Conservation (phyloP, 2,329 filamentous ascomycete genomes). For the Monosporascus sp. region DNA sequence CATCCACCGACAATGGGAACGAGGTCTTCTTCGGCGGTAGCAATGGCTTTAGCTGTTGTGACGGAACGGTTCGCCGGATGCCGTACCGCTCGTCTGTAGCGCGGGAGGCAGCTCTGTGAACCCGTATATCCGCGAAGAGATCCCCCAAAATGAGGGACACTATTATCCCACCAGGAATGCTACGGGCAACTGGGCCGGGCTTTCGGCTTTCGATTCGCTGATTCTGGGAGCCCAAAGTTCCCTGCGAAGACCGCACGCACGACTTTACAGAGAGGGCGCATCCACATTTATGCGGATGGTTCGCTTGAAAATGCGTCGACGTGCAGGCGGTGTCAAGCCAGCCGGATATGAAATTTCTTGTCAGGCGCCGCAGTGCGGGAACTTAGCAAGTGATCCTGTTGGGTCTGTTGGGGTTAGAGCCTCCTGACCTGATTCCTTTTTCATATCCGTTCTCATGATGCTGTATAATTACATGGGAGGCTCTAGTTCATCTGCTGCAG, state of each 20-base stretch:
- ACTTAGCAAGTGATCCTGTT: too few species aligned
- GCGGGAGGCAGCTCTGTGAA: background rate
- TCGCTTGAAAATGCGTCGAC: background rate
- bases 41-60: background rate
- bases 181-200: background rate
- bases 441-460: too few species aligned
- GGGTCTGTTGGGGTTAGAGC: too few species aligned
- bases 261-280: background rate
- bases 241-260: background rate
- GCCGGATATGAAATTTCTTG: too few species aligned
- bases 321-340: background rate
- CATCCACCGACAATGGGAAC: conserved; percentile 1
- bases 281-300: background rate
- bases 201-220: background rate
- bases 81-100: background rate
- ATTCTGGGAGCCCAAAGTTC: background rate
- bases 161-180: conserved; percentile 1
- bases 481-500: too few species aligned
- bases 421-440: too few species aligned
- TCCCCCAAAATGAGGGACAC: background rate
- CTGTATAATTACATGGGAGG: too few species aligned
- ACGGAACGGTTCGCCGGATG: background rate
- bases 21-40: background rate
- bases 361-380: too few species aligned
- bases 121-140: background rate